Evolutionary conservation across 139 green algal genomes (phyloP).

Genomic region (Zygnema circumcarinatum): DNA sequence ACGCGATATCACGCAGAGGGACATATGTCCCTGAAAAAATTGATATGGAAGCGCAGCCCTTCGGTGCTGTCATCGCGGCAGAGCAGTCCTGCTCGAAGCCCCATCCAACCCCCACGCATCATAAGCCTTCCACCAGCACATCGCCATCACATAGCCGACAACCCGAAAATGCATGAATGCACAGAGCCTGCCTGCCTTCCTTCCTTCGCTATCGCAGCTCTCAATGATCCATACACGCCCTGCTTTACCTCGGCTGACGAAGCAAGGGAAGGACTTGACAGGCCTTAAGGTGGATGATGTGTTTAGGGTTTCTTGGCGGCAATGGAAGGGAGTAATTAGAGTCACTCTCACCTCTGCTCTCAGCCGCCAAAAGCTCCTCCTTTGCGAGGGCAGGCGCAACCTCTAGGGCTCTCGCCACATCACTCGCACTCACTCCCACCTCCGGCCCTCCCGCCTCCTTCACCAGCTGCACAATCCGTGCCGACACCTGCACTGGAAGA

Average conservation of each 20-base stretch:
- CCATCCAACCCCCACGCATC: background rate
- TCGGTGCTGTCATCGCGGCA: slow-evolving; percentile 88
- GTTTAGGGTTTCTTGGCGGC: background rate
- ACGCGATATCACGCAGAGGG: no score
- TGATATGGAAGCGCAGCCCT: slow-evolving; percentile 84
- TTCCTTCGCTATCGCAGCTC: no score
- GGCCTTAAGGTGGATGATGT: background rate
- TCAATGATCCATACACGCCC: background rate
- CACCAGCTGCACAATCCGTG: slow-evolving; percentile 31
- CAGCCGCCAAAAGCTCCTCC: slow-evolving; percentile 85
- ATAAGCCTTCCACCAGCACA: background rate
- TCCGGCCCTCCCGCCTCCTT: slow-evolving; percentile 4
- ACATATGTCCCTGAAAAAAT: slow-evolving; percentile 85
- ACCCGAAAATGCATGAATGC: no score
- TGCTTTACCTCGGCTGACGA: no score
- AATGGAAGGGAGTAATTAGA: background rate
- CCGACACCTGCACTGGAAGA: slow-evolving; percentile 19
- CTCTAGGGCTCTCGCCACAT: slow-evolving; percentile 48
- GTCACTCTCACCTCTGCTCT: slow-evolving; percentile 67
- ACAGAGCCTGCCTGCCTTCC: no score
- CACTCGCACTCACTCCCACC: slow-evolving; percentile 30
- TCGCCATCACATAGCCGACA: background rate
- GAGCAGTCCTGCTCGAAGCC: slow-evolving; percentile 66
- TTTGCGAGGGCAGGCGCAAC: slow-evolving; percentile 69
- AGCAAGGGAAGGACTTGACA: no score